Conservation (phyloP, 164 flowering plant genomes). For the grape (Vitis vinifera) region DNA sequence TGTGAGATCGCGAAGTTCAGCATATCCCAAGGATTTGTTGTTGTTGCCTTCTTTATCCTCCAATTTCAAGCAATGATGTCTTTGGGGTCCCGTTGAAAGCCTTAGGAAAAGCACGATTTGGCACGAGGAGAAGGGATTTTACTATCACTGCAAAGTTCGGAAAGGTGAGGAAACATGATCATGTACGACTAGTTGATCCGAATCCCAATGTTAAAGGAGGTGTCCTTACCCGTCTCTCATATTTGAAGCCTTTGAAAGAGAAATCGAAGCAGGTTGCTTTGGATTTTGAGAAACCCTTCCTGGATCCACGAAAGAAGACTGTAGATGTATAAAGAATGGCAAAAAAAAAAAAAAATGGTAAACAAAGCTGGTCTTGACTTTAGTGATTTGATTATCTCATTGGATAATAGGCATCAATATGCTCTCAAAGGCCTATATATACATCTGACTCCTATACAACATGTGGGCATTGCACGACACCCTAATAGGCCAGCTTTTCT, state of each 20-base stretch:
- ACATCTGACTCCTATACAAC: constrained; percentile 84
- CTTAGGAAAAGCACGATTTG: constrained; percentile 14
- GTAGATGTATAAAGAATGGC: constrained; percentile 41
- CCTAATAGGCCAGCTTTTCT: constrained; percentile 95
- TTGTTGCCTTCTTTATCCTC: not conserved
- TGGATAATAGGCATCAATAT: constrained; percentile 87
- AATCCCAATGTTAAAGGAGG: constrained; percentile 89
- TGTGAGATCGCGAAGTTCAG: not conserved
- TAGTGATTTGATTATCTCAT: constrained; percentile 67
- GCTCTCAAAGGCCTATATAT: constrained; percentile 72
- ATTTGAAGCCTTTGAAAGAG: constrained; percentile 83
- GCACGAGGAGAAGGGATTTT: constrained; percentile 28
- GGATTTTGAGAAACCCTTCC: constrained; percentile 88
- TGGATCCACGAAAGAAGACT: constrained; percentile 75
- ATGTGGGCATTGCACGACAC: constrained; percentile 88
- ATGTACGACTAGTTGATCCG: constrained; percentile 74
- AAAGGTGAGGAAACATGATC: constrained; percentile 73
- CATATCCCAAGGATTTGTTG: not conserved
- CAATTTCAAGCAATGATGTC: constrained; percentile 37
- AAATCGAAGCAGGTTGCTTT: constrained; percentile 78
- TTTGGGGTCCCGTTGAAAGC: not conserved
- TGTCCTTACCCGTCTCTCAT: constrained; percentile 53
- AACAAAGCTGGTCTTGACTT: constrained; percentile 89
- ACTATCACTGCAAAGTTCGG: constrained; percentile 53
- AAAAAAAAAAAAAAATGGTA: constrained; percentile 62